phyloP scores from a whole-genome alignment of 2,329 filamentous ascomycete species.

The Exophiala sideris region DNA sequence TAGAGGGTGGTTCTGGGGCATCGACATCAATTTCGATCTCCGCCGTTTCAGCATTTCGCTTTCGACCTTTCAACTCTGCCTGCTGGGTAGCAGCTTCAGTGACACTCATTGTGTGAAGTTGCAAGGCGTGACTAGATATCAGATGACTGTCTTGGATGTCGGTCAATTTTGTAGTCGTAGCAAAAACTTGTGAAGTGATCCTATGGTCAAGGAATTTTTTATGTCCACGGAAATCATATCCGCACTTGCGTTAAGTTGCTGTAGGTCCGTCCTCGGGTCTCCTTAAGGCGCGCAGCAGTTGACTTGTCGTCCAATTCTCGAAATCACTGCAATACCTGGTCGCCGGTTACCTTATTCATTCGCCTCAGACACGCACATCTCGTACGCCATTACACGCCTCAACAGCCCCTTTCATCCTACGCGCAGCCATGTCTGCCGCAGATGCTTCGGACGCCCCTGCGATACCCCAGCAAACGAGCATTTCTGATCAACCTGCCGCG shows the following conservation, averaged over 20 bases:
- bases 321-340: no score
- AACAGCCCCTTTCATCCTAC: no score
- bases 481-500: slow-evolving; percentile 10
- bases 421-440: slow-evolving; percentile 9
- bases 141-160: neutral
- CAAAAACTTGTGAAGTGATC: neutral
- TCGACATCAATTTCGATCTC: slow-evolving; percentile 86
- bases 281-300: neutral
- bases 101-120: slow-evolving; percentile 20
- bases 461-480: slow-evolving; percentile 7
- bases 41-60: slow-evolving; percentile 22
- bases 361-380: neutral
- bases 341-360: no score
- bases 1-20: slow-evolving; percentile 91
- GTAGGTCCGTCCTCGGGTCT: neutral
- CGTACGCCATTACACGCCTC: neutral
- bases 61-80: slow-evolving; percentile 10
- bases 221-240: slow-evolving; percentile 4
- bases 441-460: slow-evolving; percentile 8
- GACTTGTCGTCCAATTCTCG: no score
- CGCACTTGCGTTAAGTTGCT: neutral
- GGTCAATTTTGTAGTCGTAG: no score
- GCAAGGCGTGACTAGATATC: no score
- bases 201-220: slow-evolving; percentile 2
- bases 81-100: slow-evolving; percentile 1